Evolutionary conservation across 2,329 filamentous ascomycete species (phyloP), one percentile per base, ranked within the genome.

Genomic region (Orbilia blumenaviensis): DNA sequence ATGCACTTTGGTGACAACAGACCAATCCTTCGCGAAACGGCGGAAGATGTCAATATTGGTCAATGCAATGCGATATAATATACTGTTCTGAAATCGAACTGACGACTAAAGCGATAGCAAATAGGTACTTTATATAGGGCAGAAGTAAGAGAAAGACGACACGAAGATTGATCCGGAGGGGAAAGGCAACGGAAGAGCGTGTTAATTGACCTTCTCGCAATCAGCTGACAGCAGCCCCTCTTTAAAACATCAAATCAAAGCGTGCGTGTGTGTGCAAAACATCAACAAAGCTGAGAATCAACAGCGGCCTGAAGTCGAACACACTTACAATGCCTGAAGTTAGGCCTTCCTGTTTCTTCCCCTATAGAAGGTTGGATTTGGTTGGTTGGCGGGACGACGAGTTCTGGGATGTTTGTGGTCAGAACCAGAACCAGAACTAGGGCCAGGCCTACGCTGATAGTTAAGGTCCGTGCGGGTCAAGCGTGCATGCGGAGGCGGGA

Each of bases 121-220:
- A n/a, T n/a, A n/a, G n/a, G n/a, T n/a, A n/a, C n/a, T n/a, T n/a
- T n/a, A n/a, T n/a, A n/a, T n/a, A n/a, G n/a, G n/a, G n/a, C n/a
- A 27, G 34, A 34, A 63, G 58, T 34, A 36, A 34, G 54, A 44
- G 9, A 42, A 54, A 23, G 14, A 25, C 6, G 34, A 29, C 14
- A 7, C 1, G 29, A 32, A 48, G 2, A 32, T n/a, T n/a, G n/a
- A n/a, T n/a, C n/a, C n/a, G n/a, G n/a, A 44, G 25, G 10, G 18
- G 18, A 27, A 25, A 29, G 38, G 29, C 5, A 10, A 34, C 5
- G 29, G 16, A 50, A 9, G 29, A 23, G 41, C 63, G 69, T 67
- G 69, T 75, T 63, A 75, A 75, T 67, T 75, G 69, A 48, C n/a
- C 27, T n/a, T 63, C 69, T 63, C 63, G 62, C 56, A 42, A 42